Evolutionary conservation across 2,329 filamentous ascomycete species (phyloP), one percentile per base, ranked within the genome.

Genomic region (Calycina herbarum): DNA sequence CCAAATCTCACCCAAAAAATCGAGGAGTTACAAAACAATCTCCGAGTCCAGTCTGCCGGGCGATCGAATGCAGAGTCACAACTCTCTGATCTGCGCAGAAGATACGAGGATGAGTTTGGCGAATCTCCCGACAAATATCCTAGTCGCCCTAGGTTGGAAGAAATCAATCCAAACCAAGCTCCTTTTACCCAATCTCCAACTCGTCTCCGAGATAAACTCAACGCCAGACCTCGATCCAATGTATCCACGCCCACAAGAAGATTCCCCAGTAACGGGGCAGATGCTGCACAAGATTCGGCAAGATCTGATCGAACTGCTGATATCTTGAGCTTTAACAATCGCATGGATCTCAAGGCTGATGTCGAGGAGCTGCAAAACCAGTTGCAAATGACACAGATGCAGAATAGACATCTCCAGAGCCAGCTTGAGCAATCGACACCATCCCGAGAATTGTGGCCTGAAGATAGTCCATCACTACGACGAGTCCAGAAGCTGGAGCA

Each of bases 281-380:
- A 83, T 29, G 73, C 71, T 35, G 76, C 76, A 2, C 85, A 89
- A 68, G 92, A 96, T 74, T 96, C 94, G 42, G 88, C 86, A 65
- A 88, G 90, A 51, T 97, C 94, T 1, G 94, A 98, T 75, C 86
- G 88, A 64, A 97, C 93, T 0, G 87, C 90, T 29, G 94, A 97
- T 76, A 91, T 93, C 17, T 82, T 93, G 54, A 89, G 89, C 70
- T 92, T 92, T 79, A 94, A 95, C 79, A 93, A 90, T 74, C 89
- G 90, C 48, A 94, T 96, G 89, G 94, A 98, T 75, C 82, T 96
- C 66, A 95, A 94, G 74, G 86, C 92, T 3, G 94, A 98, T 73
- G 83, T 97, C 13, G 94, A 98, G 76, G 89, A 96, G 77, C 84
- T 97, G 31, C 94, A 97, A 76, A 97, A 96, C 76, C 93, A 97